Evolutionary conservation across 2,329 filamentous ascomycete genomes (phyloP).

Genomic region (Scolecobasidium constrictum): DNA sequence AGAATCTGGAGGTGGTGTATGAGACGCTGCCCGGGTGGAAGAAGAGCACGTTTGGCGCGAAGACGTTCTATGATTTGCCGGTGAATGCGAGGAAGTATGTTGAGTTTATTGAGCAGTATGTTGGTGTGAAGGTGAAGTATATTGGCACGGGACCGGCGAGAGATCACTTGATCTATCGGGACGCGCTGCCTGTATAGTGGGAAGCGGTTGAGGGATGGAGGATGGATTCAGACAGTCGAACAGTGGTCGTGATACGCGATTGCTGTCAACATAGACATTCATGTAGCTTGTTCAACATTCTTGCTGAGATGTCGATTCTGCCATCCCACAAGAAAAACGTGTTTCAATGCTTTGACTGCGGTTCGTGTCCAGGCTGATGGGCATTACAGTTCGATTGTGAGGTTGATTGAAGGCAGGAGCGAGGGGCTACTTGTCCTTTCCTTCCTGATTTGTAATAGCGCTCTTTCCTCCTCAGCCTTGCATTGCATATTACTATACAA

Average conservation of each 20-base stretch:
- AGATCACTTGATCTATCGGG: slow-evolving; percentile 47
- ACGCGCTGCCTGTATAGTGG: slow-evolving; percentile 1
- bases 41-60: slow-evolving; percentile 48
- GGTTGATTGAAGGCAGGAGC: too few species aligned
- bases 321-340: too few species aligned
- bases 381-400: too few species aligned
- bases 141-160: slow-evolving; percentile 57
- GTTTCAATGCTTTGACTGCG: too few species aligned
- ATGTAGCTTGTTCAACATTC: too few species aligned
- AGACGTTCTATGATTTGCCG: slow-evolving; percentile 52
- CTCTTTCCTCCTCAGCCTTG: background rate
- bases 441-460: slow-evolving; percentile 1
- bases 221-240: background rate
- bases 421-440: too few species aligned
- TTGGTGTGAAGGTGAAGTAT: slow-evolving; percentile 52
- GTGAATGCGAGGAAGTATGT: slow-evolving; percentile 54
- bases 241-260: background rate
- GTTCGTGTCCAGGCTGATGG: too few species aligned
- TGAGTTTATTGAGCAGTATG: slow-evolving; percentile 54
- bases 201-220: background rate
- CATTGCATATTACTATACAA: too few species aligned
- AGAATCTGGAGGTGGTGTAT: slow-evolving; percentile 53
- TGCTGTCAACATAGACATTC: too few species aligned
- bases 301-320: too few species aligned
- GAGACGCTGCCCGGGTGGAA: slow-evolving; percentile 61